Base-by-base conservation (phyloP, 31 red algal species). In the Odonthalia washingtoniensis region DNA sequence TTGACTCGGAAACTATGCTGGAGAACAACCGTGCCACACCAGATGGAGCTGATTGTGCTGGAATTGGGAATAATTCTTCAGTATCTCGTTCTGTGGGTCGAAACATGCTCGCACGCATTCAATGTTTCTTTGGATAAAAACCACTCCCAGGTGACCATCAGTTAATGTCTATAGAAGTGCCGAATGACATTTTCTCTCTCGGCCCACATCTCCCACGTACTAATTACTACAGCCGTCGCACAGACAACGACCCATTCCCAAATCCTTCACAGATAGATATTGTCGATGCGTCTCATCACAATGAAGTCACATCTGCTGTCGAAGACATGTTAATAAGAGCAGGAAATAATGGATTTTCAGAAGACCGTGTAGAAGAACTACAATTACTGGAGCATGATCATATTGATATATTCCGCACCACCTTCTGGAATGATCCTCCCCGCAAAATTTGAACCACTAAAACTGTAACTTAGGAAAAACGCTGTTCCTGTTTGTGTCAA, bases 1-100 rank as follows among this genome's bases (percentile, higher is more conserved):
- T 83, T 33, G 57, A 69, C 38, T 4, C 80, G 3, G 31, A n/a
- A n/a, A n/a, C n/a, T n/a, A n/a, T n/a, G n/a, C n/a, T n/a, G n/a
- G n/a, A n/a, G n/a, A n/a, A n/a, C 32, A 38, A 83, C 6, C 3
- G 30, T 68, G 53, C 36, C 3, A 26, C 3, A 18, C 40, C 68
- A 17, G 80, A 83, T 38, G 80, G 80, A 18, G 40, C 62, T 33
- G 80, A 83, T 38, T 83, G 80, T 39, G 24, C 62, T 28, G 3
- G 39, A 36, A 27, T 43, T 27, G 36, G 24, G 21, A 52, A 80
- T 26, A 18, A 4, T 46, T 46, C 18, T 27, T 0, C 36, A 4
- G 27, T 18, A 0, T 32, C 40, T 52, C 0, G 49, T 57, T 57
- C 49, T 21, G 36, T 16, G 24, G 18, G 0, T 80, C 40, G 32